These are phyloP conservation scores for Massariosphaeria phaeospora DNA, from an alignment of 495 filamentous ascomycete species.

Conservation along the genomic window DNA sequence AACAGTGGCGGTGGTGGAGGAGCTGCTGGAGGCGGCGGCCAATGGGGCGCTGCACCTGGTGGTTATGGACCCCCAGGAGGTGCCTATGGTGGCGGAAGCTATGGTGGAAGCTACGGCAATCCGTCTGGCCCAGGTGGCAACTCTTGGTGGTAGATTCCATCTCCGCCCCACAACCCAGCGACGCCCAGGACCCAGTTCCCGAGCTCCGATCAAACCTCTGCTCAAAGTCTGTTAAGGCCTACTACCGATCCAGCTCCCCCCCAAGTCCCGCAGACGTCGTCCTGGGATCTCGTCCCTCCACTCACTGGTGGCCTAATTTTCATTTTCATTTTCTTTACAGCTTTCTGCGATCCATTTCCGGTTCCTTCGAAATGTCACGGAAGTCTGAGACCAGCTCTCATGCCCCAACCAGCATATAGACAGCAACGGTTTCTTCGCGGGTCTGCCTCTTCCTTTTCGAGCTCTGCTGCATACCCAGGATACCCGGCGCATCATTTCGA, in stretches of 20 bases:
- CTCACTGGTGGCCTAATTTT: slow-evolving; percentile 1
- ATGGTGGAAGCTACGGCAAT: slow-evolving; percentile 76
- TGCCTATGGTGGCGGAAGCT: slow-evolving; percentile 58
- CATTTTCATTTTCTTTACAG: slow-evolving; percentile 19
- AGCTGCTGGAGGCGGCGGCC: slow-evolving; percentile 54
- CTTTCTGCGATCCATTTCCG: slow-evolving; percentile 37
- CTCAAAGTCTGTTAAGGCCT: too few species aligned
- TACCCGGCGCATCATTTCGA: slow-evolving; percentile 29
- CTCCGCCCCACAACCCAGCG: not conserved
- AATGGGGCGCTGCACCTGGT: slow-evolving; percentile 32
- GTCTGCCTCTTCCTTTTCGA: slow-evolving; percentile 37
- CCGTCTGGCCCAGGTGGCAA: slow-evolving; percentile 75
- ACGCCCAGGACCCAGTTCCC: slow-evolving; percentile 20
- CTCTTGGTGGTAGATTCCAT: slow-evolving; percentile 82
- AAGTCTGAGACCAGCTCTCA: slow-evolving; percentile 47
- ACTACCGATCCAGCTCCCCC: too few species aligned
- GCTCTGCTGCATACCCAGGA: slow-evolving; percentile 51
- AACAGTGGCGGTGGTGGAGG: slow-evolving; percentile 36
- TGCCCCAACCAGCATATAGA: slow-evolving; percentile 68
- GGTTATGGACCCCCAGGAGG: slow-evolving; percentile 46
- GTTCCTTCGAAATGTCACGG: slow-evolving; percentile 32
- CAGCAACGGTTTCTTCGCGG: slow-evolving; percentile 62
- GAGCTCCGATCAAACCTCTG: too few species aligned
- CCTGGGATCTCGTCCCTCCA: slow-evolving; percentile 22
- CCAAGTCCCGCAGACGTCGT: slow-evolving; percentile 6